Conservation (phyloP, 495 filamentous ascomycete genomes). For the Penicillium dipodomyicola region DNA sequence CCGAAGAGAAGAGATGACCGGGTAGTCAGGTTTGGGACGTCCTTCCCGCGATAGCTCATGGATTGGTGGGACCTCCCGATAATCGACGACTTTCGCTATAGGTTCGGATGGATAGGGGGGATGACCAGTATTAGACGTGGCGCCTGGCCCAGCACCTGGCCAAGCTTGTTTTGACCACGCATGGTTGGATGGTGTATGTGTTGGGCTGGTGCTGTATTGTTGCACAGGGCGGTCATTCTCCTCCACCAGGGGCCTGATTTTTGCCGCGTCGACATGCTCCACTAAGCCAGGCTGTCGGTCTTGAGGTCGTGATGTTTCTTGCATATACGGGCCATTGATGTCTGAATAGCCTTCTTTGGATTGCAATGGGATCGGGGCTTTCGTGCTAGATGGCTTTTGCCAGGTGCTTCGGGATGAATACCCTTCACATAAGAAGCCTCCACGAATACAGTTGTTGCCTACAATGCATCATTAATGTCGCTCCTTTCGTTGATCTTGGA, state of each 20-base stretch:
- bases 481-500: neutral
- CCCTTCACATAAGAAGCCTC: conserved; percentile 91
- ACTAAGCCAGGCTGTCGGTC: conserved; percentile 37
- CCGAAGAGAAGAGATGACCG: conserved; percentile 43
- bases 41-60: conserved; percentile 45
- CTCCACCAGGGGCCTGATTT: conserved; percentile 45
- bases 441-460: conserved; percentile 92
- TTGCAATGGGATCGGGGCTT: conserved; percentile 73
- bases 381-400: conserved; percentile 61
- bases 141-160: conserved; percentile 17
- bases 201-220: conserved; percentile 42
- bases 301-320: conserved; percentile 50
- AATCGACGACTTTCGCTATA: conserved; percentile 38
- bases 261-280: conserved; percentile 39
- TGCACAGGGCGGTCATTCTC: conserved; percentile 40
- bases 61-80: conserved; percentile 44
- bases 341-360: conserved; percentile 74
- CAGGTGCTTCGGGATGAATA: conserved; percentile 77
- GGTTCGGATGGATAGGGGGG: conserved; percentile 39
- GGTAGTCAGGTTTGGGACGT: conserved; percentile 42
- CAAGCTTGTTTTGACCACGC: conserved; percentile 44
- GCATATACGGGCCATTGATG: conserved; percentile 44
- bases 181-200: conserved; percentile 32
- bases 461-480: conserved; percentile 5
- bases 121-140: conserved; percentile 21